Base-by-base conservation (phyloP, 2,329 filamentous ascomycete genomes). In the Karstenula rhodostoma region DNA sequence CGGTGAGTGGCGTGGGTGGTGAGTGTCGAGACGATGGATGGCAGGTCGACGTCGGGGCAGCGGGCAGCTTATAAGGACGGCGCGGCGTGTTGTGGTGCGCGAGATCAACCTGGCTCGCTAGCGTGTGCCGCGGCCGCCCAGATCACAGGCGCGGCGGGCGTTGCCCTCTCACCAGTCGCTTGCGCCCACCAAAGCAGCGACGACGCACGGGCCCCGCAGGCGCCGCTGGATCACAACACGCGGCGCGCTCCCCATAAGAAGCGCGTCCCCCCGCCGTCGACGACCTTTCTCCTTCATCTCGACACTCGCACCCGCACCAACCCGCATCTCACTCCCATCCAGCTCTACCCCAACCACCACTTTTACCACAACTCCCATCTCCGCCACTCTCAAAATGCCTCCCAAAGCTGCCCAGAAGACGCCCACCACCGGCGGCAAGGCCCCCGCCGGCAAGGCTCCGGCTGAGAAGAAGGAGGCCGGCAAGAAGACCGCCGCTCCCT, bases 401-500 rank as follows among this genome's bases (percentile, higher is more conserved):
- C 94, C 95, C 80, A 98, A 98, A 87, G 94, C 37, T 54, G 50
- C 94, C 79, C 91, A 96, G 86, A 98, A 98, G 93, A 97, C 97
- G 89, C 94, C 94, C 84, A 87, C 85, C 83, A 90, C 87, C 79
- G 94, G 92, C 86, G 88, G 93, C 85, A 98, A 98, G 93, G 94
- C 94, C 75, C 89, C 89, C 69, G 89, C 88, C 77, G 87, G 87
- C 78, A 90, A 90, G 82, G 88, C 89, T 49, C 93, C 94, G 62
- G 92, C 91, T 79, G 94, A 97, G 89, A 97, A 97, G 91, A 97
- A 98, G 90, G 94, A 98, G 85, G 95, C 94, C 69, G 95, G 94
- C 87, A 99, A 99, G 92, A 99, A 98, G 91, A 98, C 95, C 52
- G 84, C 87, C 72, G 93, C 94, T 63, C 89, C 94, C 65, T 89